Percentiles rank a stretch among this genome's conserved stretches.
Conservation (phyloP, 2,329 filamentous ascomycete species). For the Emmonsiellopsis sp. region DNA sequence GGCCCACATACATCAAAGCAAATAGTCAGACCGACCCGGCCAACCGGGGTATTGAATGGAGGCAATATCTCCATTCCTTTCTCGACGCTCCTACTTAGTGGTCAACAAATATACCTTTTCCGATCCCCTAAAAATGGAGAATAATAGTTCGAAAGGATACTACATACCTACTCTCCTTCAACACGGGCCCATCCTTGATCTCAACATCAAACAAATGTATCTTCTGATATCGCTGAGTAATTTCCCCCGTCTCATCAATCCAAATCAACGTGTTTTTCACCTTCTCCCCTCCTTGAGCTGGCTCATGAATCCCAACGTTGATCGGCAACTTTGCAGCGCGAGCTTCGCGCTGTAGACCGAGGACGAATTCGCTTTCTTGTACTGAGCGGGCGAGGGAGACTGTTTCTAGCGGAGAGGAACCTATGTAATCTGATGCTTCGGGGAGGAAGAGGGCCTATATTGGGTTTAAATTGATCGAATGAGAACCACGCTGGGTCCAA, state of each 20-base stretch:
- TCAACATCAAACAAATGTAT: slow-evolving; percentile 77
- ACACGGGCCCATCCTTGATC: slow-evolving; percentile 45
- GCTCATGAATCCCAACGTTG: slow-evolving; percentile 81
- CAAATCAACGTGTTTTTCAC: slow-evolving; percentile 58
- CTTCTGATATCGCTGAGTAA: slow-evolving; percentile 68
- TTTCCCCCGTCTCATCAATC: slow-evolving; percentile 52
- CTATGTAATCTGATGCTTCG: slow-evolving; percentile 86
- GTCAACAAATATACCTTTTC: neutral
- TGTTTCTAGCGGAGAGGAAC: slow-evolving; percentile 55
- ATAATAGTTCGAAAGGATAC: neutral
- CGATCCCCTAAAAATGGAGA: too few relatives aligned
- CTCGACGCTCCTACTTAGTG: slow-evolving; percentile 48
- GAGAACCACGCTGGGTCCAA: neutral
- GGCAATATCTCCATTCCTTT: slow-evolving; percentile 53
- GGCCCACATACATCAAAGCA: slow-evolving; percentile 65
- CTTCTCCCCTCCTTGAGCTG: slow-evolving; percentile 41
- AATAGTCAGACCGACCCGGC: slow-evolving; percentile 68
- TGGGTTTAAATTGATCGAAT: slow-evolving; percentile 1
- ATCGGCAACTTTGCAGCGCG: slow-evolving; percentile 56
- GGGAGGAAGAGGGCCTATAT: slow-evolving; percentile 72
- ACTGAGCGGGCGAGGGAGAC: slow-evolving; percentile 61
- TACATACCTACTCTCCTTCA: slow-evolving; percentile 50
- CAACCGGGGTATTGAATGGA: slow-evolving; percentile 65
- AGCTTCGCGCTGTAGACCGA: slow-evolving; percentile 62
- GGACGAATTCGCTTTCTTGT: slow-evolving; percentile 60